Evolutionary conservation across 805 yeast genomes (phyloP).

Genomic region (Candida jianshihensis): DNA sequence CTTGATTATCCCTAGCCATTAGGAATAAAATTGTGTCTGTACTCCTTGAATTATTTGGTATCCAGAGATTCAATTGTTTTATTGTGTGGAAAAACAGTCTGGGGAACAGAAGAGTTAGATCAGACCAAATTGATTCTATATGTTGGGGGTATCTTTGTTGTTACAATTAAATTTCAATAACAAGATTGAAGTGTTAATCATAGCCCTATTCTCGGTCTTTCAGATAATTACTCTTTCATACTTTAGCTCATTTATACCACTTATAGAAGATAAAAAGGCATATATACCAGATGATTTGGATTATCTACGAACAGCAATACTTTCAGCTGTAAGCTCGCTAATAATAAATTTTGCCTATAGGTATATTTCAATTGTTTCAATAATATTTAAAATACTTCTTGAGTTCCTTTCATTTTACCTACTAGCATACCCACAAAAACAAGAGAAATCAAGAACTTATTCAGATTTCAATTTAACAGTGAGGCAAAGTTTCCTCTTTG

Average conservation of each 20-base stretch:
- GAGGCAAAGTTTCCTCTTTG: slow-evolving; percentile 32
- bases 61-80: too few relatives aligned
- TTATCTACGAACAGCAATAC: slow-evolving; percentile 30
- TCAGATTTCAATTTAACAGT: slow-evolving; percentile 33
- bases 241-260: slow-evolving; percentile 2
- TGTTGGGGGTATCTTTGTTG: too few relatives aligned
- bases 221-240: not conserved
- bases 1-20: too few relatives aligned
- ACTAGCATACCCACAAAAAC: slow-evolving; percentile 34
- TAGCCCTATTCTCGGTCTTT: not conserved
- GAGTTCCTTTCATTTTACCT: slow-evolving; percentile 28
- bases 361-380: slow-evolving; percentile 24
- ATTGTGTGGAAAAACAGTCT: too few relatives aligned
- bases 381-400: slow-evolving; percentile 28
- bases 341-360: slow-evolving; percentile 19
- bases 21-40: too few relatives aligned
- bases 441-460: slow-evolving; percentile 17
- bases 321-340: slow-evolving; percentile 30
- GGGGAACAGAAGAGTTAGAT: too few relatives aligned
- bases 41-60: too few relatives aligned
- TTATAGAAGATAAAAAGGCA: slow-evolving; percentile 9
- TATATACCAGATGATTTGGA: slow-evolving; percentile 32
- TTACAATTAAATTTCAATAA: too few relatives aligned
- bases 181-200: not conserved
- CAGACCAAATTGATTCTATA: too few relatives aligned